Evolutionary conservation across 2,329 filamentous ascomycete species (phyloP).

Genomic region (Boeremia lycopersici): DNA sequence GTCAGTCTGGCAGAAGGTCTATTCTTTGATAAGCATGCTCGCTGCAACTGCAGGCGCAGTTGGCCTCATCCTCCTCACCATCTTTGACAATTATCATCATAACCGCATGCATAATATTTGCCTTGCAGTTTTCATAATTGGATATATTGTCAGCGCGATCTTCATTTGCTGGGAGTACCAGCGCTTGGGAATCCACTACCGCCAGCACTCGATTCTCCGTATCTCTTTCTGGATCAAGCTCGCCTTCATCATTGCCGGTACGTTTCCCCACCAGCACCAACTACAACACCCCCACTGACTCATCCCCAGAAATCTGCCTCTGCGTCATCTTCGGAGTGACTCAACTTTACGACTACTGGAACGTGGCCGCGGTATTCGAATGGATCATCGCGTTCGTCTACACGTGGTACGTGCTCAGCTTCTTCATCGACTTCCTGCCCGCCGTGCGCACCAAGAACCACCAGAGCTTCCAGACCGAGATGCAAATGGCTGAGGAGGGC

Average conservation of each 20-base stretch:
- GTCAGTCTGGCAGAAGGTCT: constrained; percentile 65
- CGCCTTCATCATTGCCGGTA: constrained; percentile 72
- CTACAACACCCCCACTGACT: background rate
- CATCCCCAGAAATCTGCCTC: constrained; percentile 68
- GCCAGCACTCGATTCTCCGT: constrained; percentile 73
- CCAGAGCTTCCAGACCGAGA: constrained; percentile 44
- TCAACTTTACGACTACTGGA: constrained; percentile 57
- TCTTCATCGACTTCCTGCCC: constrained; percentile 85
- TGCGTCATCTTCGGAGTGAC: constrained; percentile 73
- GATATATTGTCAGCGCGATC: constrained; percentile 83
- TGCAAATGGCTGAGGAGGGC: constrained; percentile 39
- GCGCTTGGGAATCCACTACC: constrained; percentile 79
- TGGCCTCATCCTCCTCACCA: constrained; percentile 80
- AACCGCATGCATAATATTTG: constrained; percentile 74
- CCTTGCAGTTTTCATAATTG: constrained; percentile 80
- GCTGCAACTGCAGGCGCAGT: constrained; percentile 76
- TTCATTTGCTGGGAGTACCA: constrained; percentile 93
- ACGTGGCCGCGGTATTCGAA: constrained; percentile 79
- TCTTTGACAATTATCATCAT: constrained; percentile 82
- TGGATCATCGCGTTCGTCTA: constrained; percentile 82
- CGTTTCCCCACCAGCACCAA: background rate
- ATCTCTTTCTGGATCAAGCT: constrained; percentile 89
- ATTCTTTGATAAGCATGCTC: constrained; percentile 66
- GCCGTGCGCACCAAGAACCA: constrained; percentile 67
- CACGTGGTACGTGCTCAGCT: constrained; percentile 85